Percentiles rank a stretch among this genome's conserved stretches.
Evolutionary conservation across 768 basidiomycete species (phyloP).

Genomic region (Boletus coccyginus): DNA sequence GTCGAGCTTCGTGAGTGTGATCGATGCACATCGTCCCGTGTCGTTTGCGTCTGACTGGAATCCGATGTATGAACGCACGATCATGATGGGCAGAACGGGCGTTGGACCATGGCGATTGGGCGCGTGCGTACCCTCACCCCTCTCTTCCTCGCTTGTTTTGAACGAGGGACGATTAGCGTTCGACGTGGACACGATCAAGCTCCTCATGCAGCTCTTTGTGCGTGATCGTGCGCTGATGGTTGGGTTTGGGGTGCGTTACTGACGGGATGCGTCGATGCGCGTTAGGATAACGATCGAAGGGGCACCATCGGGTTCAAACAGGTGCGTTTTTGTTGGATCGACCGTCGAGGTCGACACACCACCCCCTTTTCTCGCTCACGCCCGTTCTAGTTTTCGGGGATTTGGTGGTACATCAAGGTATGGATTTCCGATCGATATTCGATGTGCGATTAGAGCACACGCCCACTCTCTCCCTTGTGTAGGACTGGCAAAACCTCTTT

Average conservation of each 20-base stretch:
- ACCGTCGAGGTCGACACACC: background rate
- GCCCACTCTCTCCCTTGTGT: too few species aligned
- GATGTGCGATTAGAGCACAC: background rate
- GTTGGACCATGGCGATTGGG: slow-evolving; percentile 68
- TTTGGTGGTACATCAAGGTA: slow-evolving; percentile 80
- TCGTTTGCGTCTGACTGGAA: background rate
- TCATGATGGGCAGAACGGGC: slow-evolving; percentile 38
- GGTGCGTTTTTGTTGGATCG: slow-evolving; percentile 34
- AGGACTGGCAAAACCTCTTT: slow-evolving; percentile 87
- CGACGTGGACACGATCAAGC: slow-evolving; percentile 83
- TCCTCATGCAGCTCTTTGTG: slow-evolving; percentile 79
- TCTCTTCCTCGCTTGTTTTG: background rate
- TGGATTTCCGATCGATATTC: background rate
- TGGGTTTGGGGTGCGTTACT: background rate
- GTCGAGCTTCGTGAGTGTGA: slow-evolving; percentile 59
- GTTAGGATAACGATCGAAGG: slow-evolving; percentile 66
- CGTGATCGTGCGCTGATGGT: slow-evolving; percentile 21
- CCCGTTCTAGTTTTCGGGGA: slow-evolving; percentile 53
- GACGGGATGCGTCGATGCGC: background rate
- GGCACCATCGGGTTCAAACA: slow-evolving; percentile 82
- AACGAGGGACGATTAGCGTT: slow-evolving; percentile 44
- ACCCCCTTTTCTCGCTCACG: background rate
- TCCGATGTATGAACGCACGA: background rate
- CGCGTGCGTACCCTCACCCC: slow-evolving; percentile 46
- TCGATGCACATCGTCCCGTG: slow-evolving; percentile 3